Conservation (phyloP, 2,329 filamentous ascomycete genomes). For the Ophiosphaerella korrae region DNA sequence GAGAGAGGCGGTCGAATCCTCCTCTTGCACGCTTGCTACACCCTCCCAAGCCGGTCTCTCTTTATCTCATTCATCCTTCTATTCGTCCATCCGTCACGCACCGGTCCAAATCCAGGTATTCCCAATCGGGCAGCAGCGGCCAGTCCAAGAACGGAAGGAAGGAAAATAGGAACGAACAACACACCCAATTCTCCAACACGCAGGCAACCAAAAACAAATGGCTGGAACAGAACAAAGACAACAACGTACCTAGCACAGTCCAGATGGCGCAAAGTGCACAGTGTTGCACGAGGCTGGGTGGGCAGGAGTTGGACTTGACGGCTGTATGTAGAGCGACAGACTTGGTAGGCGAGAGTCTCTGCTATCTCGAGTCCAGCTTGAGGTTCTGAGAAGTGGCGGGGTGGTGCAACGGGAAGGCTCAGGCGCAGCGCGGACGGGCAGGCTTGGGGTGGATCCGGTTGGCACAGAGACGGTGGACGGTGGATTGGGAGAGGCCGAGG, state of each 20-base stretch:
- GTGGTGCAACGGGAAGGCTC: constrained; percentile 25
- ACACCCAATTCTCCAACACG: not conserved
- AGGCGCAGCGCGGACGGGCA: constrained; percentile 35
- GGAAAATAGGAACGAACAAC: not conserved
- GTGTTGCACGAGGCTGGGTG: constrained; percentile 34
- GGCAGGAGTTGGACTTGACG: constrained; percentile 26
- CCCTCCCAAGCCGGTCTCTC: not conserved
- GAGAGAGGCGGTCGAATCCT: no score
- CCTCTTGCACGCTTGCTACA: not conserved
- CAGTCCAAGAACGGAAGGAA: not conserved
- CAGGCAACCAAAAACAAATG: constrained; percentile 6
- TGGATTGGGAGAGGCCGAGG: constrained; percentile 38
- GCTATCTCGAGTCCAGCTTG: constrained; percentile 40
- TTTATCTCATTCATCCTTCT: not conserved
- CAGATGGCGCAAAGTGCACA: constrained; percentile 25
- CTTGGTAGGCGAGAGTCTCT: constrained; percentile 32
- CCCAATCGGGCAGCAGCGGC: not conserved
- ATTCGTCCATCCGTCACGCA: no score
- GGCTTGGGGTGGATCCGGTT: constrained; percentile 38
- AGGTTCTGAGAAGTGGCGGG: constrained; percentile 23
- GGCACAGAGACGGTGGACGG: constrained; percentile 42
- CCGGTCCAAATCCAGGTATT: not conserved
- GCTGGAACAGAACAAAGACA: constrained; percentile 5
- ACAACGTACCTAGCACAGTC: constrained; percentile 36
- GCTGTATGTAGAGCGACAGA: constrained; percentile 51